Base-by-base conservation (phyloP, 805 yeast genomes). In the Candida awuae region DNA sequence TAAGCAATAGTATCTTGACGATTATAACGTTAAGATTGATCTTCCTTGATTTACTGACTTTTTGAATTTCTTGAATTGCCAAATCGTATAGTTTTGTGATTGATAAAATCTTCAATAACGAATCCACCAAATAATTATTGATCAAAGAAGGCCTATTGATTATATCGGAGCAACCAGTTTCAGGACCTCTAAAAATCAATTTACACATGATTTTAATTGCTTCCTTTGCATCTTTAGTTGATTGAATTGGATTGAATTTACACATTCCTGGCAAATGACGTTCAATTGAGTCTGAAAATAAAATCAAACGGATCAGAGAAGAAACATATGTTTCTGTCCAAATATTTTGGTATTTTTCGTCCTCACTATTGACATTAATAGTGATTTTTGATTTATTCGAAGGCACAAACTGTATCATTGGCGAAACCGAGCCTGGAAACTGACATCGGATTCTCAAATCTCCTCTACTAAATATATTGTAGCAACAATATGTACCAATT, bases 401-500 rank as follows among this genome's bases (percentile, higher is more conserved):
- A 30, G 76, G 67, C 2, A 81, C 72, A 44, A 77, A 65, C 39
- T 77, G 59, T 16, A 55, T 47, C 52, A 65, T 35, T 38, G 66
- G 45, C 52, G 54, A 55, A 4, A 62, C 57, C 0, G 61, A 39
- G 14, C 74, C 75, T 0, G 83, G 81, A 44, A 76, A 71, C 33
- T 68, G 66, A 15, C 74, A 70, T 52, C 77, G 56, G 49, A 86
- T 75, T 16, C 96, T 67, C 29, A 88, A 62, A 56, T 90, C 98
- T 5, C 80, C 71, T 39, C 70, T 71, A 28, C 77, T 65, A 52
- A 92, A 84, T 15, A 80, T 69, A 58, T 92, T 88, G 63, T 77
- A 85, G 13, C 78, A 60, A 56, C 86, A 80, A 47, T 68, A 77
- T 0, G 85, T 77, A 17, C 71, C 71, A 33, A 71, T 43, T 21